Conservation (phyloP, 1,284 basidiomycete genomes). For the Kalmanozyma brasiliensis region DNA sequence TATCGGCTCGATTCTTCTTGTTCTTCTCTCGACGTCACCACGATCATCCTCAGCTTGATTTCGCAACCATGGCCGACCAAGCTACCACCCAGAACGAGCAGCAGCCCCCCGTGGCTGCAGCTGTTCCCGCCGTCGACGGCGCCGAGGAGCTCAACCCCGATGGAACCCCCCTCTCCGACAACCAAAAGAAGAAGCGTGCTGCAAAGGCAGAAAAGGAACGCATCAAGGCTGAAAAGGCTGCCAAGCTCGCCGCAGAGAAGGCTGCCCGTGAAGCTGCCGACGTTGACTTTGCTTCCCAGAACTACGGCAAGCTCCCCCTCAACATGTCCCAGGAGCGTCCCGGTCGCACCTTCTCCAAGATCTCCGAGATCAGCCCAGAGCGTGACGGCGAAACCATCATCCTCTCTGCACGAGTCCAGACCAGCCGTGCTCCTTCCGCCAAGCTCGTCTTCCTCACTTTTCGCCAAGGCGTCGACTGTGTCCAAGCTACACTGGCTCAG, state of each 20-base stretch:
- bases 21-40: slow-evolving; percentile 6
- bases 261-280: slow-evolving; percentile 79
- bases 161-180: slow-evolving; percentile 77
- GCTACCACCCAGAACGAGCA: slow-evolving; percentile 35
- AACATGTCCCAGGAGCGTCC: slow-evolving; percentile 84
- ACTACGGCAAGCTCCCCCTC: slow-evolving; percentile 89
- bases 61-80: slow-evolving; percentile 42
- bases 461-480: slow-evolving; percentile 86
- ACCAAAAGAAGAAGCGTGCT: slow-evolving; percentile 89
- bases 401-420: slow-evolving; percentile 90
- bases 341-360: slow-evolving; percentile 72
- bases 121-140: slow-evolving; percentile 16
- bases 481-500: slow-evolving; percentile 86
- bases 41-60: neutral
- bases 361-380: slow-evolving; percentile 77
- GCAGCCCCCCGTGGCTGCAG: slow-evolving; percentile 17
- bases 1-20: slow-evolving; percentile 1
- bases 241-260: slow-evolving; percentile 81
- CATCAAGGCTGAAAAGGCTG: slow-evolving; percentile 80
- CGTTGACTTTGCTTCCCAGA: slow-evolving; percentile 84
- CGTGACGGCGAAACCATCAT: slow-evolving; percentile 82
- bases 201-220: slow-evolving; percentile 86
- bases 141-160: slow-evolving; percentile 60
- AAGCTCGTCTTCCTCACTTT: slow-evolving; percentile 96
- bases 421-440: slow-evolving; percentile 77